Conservation (phyloP, 2,329 filamentous ascomycete species). For the Pseudogymnoascus pannorum region DNA sequence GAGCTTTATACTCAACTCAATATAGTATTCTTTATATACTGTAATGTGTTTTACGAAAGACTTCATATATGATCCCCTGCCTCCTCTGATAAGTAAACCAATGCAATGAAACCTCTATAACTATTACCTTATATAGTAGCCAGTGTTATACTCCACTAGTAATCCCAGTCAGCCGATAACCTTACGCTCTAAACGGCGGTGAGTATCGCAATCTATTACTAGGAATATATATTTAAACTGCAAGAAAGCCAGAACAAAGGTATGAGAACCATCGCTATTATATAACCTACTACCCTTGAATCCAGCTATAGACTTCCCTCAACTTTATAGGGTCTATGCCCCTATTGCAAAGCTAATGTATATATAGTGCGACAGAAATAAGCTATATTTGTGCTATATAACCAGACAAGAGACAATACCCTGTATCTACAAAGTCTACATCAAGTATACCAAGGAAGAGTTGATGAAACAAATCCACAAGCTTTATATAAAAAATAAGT, state of each 20-base stretch:
- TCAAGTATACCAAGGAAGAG: conserved; percentile 30
- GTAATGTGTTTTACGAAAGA: background rate
- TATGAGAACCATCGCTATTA: conserved; percentile 14
- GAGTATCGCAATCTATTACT: conserved; percentile 28
- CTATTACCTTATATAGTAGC: background rate
- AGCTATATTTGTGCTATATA: conserved; percentile 27
- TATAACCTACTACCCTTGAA: background rate
- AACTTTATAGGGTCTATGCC: too few species aligned
- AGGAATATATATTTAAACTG: conserved; percentile 30
- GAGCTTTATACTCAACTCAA: background rate
- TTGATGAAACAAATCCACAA: conserved; percentile 28
- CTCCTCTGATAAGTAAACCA: background rate
- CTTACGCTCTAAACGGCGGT: conserved; percentile 22
- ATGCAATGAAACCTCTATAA: background rate
- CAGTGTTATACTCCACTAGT: background rate
- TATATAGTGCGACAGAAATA: conserved; percentile 28
- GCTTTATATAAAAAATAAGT: conserved; percentile 23
- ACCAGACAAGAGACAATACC: conserved; percentile 17
- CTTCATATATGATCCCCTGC: too few species aligned
- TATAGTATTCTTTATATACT: background rate
- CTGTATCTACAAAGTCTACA: conserved; percentile 29
- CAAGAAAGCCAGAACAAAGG: conserved; percentile 31
- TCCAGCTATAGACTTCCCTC: too few species aligned
- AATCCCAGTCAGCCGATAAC: too few species aligned
- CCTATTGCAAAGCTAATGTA: background rate